Percentiles rank a stretch among this genome's conserved stretches.
Evolutionary conservation across 2,329 filamentous ascomycete species (phyloP).

Genomic region (Pseudogymnoascus sp.): DNA sequence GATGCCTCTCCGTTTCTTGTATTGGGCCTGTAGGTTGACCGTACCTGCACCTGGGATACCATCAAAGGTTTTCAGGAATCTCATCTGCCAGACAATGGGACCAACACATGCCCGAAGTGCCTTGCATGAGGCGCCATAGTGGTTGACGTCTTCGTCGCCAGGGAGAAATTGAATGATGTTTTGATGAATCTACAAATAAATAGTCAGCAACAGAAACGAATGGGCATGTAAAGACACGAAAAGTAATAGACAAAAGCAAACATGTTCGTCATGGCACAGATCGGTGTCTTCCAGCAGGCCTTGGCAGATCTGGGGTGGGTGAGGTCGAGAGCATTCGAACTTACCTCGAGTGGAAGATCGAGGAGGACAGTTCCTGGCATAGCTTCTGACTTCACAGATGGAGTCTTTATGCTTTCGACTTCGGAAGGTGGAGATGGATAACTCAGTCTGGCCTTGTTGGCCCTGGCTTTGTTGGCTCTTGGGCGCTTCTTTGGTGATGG

Average conservation of each 20-base stretch:
- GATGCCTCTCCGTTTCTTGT: slow-evolving; percentile 32
- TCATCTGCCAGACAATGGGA: slow-evolving; percentile 40
- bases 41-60: slow-evolving; percentile 24
- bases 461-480: not conserved
- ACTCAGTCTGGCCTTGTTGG: not conserved
- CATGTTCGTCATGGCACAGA: not conserved
- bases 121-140: slow-evolving; percentile 35
- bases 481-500: not conserved
- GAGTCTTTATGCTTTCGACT: not conserved
- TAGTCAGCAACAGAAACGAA: not conserved
- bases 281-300: not conserved
- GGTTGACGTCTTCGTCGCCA: slow-evolving; percentile 37
- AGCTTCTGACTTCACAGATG: not conserved
- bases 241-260: not conserved
- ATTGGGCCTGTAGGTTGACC: slow-evolving; percentile 23
- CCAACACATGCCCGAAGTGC: slow-evolving; percentile 33
- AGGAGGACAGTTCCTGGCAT: not conserved
- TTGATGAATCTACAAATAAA: slow-evolving; percentile 25
- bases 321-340: not conserved
- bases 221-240: not conserved
- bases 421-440: not conserved
- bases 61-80: slow-evolving; percentile 39
- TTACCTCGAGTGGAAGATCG: not conserved
- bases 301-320: not conserved
- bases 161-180: slow-evolving; percentile 22